Conservation (phyloP, 805 yeast genomes). For the Starmera dryadoides region DNA sequence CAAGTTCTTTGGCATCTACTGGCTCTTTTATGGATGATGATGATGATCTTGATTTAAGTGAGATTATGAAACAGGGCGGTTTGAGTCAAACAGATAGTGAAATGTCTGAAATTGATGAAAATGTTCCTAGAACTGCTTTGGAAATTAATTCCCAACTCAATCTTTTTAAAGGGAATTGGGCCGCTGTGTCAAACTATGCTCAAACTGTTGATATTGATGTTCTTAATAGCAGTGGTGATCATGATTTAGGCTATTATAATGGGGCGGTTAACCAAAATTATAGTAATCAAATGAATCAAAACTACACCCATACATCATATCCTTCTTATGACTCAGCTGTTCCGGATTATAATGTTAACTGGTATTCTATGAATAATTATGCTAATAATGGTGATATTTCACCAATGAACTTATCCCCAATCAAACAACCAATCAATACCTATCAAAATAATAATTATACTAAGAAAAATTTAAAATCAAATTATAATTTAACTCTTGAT, state of each 20-base stretch:
- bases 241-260: no score
- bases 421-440: neutral
- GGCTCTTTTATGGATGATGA: neutral
- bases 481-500: slow-evolving; percentile 1
- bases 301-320: no score
- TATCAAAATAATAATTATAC: no score
- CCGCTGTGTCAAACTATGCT: neutral
- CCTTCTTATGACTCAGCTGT: no score
- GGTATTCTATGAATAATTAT: no score
- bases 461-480: no score
- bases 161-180: neutral
- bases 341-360: no score
- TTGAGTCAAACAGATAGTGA: neutral
- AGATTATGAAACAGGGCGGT: neutral
- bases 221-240: no score
- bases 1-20: neutral
- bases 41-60: neutral
- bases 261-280: no score
- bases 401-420: neutral
- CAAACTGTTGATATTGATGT: neutral
- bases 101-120: neutral
- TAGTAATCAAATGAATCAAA: no score
- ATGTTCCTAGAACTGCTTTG: neutral
- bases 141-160: neutral
- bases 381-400: no score